Evolutionary conservation across 1,284 basidiomycete genomes (phyloP).

Genomic region (Melampsora allii-populina): DNA sequence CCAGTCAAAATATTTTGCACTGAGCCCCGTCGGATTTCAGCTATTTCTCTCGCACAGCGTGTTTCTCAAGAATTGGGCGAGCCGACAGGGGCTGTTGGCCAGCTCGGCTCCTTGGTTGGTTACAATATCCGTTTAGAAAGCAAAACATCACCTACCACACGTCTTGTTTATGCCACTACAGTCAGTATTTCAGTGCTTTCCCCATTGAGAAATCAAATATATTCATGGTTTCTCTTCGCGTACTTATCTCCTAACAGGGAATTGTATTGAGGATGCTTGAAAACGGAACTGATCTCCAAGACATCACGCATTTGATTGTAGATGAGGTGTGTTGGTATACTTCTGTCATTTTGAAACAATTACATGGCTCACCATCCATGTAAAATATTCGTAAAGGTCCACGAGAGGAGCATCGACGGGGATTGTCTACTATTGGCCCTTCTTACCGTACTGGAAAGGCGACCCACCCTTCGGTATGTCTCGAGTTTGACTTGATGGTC

Average conservation of each 20-base stretch:
- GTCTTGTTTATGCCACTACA: constrained; percentile 68
- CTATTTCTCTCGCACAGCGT: constrained; percentile 92
- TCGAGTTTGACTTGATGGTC: neutral
- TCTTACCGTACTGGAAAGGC: constrained; percentile 75
- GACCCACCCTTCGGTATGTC: constrained; percentile 74
- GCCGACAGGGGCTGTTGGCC: constrained; percentile 72
- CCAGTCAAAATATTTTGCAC: constrained; percentile 93
- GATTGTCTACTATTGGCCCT: constrained; percentile 96
- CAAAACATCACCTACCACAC: constrained; percentile 55
- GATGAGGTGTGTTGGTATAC: constrained; percentile 64
- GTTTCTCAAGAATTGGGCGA: constrained; percentile 94
- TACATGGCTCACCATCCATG: no score
- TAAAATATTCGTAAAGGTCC: constrained; percentile 56
- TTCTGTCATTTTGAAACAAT: neutral
- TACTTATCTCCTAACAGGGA: constrained; percentile 64
- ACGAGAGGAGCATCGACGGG: constrained; percentile 95
- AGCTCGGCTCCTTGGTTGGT: constrained; percentile 75
- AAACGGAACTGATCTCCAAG: constrained; percentile 78
- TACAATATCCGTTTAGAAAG: constrained; percentile 91
- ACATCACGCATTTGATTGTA: constrained; percentile 84
- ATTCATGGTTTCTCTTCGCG: neutral
- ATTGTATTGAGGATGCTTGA: constrained; percentile 97
- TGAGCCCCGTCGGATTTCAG: constrained; percentile 93
- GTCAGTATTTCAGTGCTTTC: constrained; percentile 45
- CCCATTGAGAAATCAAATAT: neutral